phyloP scores from a whole-genome alignment of 768 basidiomycete genomes.

The Grammothele lineata region DNA sequence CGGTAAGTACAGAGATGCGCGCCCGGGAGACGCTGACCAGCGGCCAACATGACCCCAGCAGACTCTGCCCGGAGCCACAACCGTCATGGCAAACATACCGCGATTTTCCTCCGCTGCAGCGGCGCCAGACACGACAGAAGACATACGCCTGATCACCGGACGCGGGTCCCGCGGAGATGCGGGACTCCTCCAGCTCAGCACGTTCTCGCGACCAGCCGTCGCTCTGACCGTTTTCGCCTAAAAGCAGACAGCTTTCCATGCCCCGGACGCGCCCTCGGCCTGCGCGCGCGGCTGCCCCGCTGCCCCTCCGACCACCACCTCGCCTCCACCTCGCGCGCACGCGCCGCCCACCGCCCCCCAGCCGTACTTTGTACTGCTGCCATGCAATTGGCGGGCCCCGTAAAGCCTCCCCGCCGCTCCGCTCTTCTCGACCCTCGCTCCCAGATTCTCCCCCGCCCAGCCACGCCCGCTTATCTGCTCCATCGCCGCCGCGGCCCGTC shows the following conservation, averaged over 20 bases:
- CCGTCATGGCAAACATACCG: too few species aligned
- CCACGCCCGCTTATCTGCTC: not conserved
- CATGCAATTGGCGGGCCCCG: not conserved
- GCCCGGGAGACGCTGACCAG: too few species aligned
- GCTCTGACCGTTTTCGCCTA: not conserved
- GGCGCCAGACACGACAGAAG: too few species aligned
- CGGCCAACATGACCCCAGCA: too few species aligned
- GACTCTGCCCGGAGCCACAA: too few species aligned
- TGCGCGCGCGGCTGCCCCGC: not conserved
- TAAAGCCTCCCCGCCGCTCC: not conserved
- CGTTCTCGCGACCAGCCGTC: slow-evolving; percentile 7
- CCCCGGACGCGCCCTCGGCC: not conserved
- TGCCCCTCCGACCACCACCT: too few species aligned
- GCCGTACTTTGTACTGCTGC: too few species aligned
- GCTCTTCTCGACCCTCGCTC: not conserved
- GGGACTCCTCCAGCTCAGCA: slow-evolving; percentile 8
- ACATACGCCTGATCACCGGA: slow-evolving; percentile 9
- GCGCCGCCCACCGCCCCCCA: too few species aligned
- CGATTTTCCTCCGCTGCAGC: too few species aligned
- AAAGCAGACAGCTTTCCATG: slow-evolving; percentile 4
- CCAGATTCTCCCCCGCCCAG: not conserved
- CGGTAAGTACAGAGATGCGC: too few species aligned
- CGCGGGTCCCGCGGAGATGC: slow-evolving; percentile 12
- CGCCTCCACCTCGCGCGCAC: too few species aligned
- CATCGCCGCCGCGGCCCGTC: not conserved